These are phyloP conservation scores for Lipomyces chichibuensis DNA, from an alignment of 805 yeast species.

Conservation along the genomic window DNA sequence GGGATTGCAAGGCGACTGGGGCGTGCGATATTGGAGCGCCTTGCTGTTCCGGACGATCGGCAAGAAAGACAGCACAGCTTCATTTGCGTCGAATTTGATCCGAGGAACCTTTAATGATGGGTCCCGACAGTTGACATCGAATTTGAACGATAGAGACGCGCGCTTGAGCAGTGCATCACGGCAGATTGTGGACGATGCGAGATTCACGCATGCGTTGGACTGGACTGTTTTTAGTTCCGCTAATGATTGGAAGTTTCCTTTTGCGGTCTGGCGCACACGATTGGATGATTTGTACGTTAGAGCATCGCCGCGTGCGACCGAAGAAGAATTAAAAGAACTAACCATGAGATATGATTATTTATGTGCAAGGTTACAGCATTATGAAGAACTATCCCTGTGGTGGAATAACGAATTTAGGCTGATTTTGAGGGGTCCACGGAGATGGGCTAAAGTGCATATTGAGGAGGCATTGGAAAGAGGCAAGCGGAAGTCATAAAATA, in stretches of 20 bases:
- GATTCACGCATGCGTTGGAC: background rate
- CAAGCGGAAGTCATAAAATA: background rate
- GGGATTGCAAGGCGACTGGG: conserved; percentile 2
- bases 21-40: background rate
- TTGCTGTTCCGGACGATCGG: background rate
- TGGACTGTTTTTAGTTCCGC: background rate
- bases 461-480: background rate
- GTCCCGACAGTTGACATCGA: background rate
- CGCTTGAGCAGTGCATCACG: background rate
- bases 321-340: background rate
- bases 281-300: background rate
- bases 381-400: background rate
- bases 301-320: background rate
- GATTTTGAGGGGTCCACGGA: background rate
- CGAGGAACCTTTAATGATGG: background rate
- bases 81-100: background rate
- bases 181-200: background rate
- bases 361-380: background rate
- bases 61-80: background rate
- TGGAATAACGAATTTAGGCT: background rate
- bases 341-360: background rate
- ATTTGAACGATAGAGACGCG: background rate
- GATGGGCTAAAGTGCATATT: background rate
- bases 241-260: background rate
- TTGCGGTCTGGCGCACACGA: background rate